These are phyloP conservation scores for Tilletiopsis washingtonensis DNA, from an alignment of 1,284 basidiomycete species.

Conservation along the genomic window DNA sequence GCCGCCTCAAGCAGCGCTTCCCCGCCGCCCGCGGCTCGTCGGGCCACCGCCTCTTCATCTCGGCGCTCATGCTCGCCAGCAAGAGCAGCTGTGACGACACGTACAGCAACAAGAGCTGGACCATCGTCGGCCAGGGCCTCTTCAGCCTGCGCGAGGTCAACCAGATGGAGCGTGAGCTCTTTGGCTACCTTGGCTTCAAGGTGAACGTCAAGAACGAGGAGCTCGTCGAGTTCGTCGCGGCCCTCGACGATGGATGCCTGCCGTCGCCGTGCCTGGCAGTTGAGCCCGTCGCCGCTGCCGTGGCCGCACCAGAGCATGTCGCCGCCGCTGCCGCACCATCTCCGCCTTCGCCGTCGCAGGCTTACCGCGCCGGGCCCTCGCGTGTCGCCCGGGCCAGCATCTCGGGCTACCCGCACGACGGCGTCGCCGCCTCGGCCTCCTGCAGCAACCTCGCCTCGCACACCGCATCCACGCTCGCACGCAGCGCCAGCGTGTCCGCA, in stretches of 20 bases:
- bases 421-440: neutral
- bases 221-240: slow-evolving; percentile 32
- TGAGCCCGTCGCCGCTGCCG: slow-evolving; percentile 3
- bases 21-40: slow-evolving; percentile 46
- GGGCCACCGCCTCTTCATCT: slow-evolving; percentile 47
- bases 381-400: slow-evolving; percentile 24
- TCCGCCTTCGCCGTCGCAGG: slow-evolving; percentile 7
- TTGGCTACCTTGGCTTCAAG: slow-evolving; percentile 44
- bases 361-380: too few relatives aligned
- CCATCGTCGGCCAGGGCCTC: slow-evolving; percentile 45
- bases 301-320: neutral
- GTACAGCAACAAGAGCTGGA: slow-evolving; percentile 47
- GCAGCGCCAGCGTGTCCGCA: too few relatives aligned
- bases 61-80: slow-evolving; percentile 46
- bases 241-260: slow-evolving; percentile 22
- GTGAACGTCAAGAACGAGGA: slow-evolving; percentile 39
- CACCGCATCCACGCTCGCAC: too few relatives aligned
- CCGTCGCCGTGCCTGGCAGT: slow-evolving; percentile 19
- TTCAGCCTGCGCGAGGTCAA: slow-evolving; percentile 45
- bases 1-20: slow-evolving; percentile 44
- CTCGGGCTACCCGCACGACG: slow-evolving; percentile 11
- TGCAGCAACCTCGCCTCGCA: too few relatives aligned
- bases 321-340: slow-evolving; percentile 8
- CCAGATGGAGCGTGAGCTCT: slow-evolving; percentile 48
- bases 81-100: slow-evolving; percentile 47